These are phyloP conservation scores for Colletotrichum aenigma DNA, from an alignment of 2,329 filamentous ascomycete genomes.

Conservation along the genomic window DNA sequence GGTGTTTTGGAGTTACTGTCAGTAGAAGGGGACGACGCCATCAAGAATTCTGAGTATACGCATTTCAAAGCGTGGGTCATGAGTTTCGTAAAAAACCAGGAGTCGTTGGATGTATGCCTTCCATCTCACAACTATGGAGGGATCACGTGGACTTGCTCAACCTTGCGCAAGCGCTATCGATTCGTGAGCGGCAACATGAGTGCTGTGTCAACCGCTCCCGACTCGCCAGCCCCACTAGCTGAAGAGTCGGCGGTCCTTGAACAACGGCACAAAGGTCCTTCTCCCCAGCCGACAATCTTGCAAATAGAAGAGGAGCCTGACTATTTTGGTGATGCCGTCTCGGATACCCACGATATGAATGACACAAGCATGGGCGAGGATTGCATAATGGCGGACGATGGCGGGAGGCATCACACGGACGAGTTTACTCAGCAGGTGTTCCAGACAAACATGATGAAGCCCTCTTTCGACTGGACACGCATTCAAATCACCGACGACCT, in stretches of 20 bases:
- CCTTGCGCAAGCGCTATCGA: slow-evolving; percentile 70
- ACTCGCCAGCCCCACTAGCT: slow-evolving; percentile 41
- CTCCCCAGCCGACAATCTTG: slow-evolving; percentile 36
- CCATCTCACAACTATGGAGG: slow-evolving; percentile 67
- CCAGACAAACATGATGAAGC: slow-evolving; percentile 37
- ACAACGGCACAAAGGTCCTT: slow-evolving; percentile 37
- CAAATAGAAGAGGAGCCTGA: slow-evolving; percentile 40
- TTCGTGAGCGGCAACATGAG: slow-evolving; percentile 65
- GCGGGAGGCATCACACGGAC: slow-evolving; percentile 37
- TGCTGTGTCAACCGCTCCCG: slow-evolving; percentile 35
- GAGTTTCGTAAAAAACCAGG: slow-evolving; percentile 55
- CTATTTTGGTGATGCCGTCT: slow-evolving; percentile 45
- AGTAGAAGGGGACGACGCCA: slow-evolving; percentile 48
- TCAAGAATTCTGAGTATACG: slow-evolving; percentile 52
- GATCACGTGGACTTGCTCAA: slow-evolving; percentile 73
- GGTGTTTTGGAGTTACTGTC: slow-evolving; percentile 61
- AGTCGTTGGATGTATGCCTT: slow-evolving; percentile 55
- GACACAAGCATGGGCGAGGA: slow-evolving; percentile 26
- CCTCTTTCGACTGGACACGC: slow-evolving; percentile 83
- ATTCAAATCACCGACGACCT: slow-evolving; percentile 67
- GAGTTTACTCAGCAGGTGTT: slow-evolving; percentile 47
- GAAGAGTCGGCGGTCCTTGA: slow-evolving; percentile 38
- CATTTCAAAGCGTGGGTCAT: slow-evolving; percentile 75
- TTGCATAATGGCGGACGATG: slow-evolving; percentile 28
- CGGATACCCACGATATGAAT: slow-evolving; percentile 4